Evolutionary conservation across 2,329 filamentous ascomycete species (phyloP).

Genomic region (Pseudogymnoascus sp.): DNA sequence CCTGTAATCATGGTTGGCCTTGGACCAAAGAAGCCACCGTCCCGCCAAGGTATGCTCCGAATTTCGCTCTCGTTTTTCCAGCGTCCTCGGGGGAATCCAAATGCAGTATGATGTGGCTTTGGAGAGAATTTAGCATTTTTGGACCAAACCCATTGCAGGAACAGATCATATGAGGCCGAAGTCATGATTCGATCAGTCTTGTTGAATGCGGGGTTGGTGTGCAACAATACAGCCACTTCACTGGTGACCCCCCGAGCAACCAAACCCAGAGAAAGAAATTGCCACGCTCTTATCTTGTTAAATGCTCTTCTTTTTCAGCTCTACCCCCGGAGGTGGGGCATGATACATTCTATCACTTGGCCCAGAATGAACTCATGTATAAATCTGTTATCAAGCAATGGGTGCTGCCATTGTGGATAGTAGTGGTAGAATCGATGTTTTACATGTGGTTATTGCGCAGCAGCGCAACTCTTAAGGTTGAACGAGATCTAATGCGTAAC

Average conservation of each 20-base stretch:
- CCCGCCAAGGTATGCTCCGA: constrained; percentile 58
- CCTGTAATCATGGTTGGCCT: constrained; percentile 51
- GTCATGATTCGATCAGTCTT: background rate
- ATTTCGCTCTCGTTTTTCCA: constrained; percentile 3
- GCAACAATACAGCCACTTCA: background rate
- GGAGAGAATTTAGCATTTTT: background rate
- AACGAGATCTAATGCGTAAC: constrained; percentile 7
- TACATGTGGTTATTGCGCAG: background rate
- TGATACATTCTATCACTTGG: background rate
- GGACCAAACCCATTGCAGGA: background rate
- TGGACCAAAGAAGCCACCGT: constrained; percentile 56
- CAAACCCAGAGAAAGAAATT: background rate
- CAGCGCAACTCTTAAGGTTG: background rate
- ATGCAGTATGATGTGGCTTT: background rate
- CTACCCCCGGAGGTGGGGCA: background rate
- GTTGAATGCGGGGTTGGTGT: background rate
- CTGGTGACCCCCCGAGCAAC: background rate
- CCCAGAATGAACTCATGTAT: background rate
- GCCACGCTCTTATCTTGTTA: background rate
- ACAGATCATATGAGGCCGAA: background rate
- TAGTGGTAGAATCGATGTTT: background rate
- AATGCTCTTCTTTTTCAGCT: background rate
- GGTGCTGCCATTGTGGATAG: background rate
- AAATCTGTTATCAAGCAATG: background rate
- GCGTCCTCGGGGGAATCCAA: background rate